phyloP scores from a whole-genome alignment of 164 flowering plant genomes.

The Paratinospora sagittata region DNA sequence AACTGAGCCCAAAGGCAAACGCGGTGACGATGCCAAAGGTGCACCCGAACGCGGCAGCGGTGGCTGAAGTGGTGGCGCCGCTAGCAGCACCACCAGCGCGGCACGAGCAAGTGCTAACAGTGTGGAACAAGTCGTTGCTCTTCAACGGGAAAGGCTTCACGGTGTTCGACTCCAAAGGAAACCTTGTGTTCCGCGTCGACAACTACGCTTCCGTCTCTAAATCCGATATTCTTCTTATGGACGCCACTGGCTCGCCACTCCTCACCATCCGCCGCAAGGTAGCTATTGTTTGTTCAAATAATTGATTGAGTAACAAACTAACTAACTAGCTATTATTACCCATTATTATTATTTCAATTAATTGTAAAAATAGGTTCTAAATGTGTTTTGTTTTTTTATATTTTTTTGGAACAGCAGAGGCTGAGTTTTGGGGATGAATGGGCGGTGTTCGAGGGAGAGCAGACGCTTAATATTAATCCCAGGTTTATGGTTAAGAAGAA shows the following conservation, averaged over 20 bases:
- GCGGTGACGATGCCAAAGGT: slow-evolving; percentile 13
- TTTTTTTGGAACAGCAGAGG: slow-evolving; percentile 29
- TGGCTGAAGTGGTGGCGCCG: neutral
- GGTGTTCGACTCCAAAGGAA: slow-evolving; percentile 58
- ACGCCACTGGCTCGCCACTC: slow-evolving; percentile 58
- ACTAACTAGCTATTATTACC: no score
- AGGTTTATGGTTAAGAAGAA: slow-evolving; percentile 46
- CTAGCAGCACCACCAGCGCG: neutral
- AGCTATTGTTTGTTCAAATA: no score
- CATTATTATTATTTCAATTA: neutral
- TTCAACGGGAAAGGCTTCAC: slow-evolving; percentile 80
- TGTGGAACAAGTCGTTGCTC: slow-evolving; percentile 83
- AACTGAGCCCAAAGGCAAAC: neutral
- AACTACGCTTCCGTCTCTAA: slow-evolving; percentile 45
- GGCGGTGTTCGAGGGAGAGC: slow-evolving; percentile 62
- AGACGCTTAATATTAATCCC: slow-evolving; percentile 29
- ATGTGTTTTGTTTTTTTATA: neutral
- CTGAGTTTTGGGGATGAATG: slow-evolving; percentile 54
- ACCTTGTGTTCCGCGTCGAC: slow-evolving; percentile 67
- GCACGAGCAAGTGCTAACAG: slow-evolving; percentile 40
- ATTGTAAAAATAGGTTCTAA: neutral
- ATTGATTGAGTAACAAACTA: no score
- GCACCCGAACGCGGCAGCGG: slow-evolving; percentile 5
- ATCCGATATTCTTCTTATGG: slow-evolving; percentile 70
- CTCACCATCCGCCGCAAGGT: slow-evolving; percentile 92